Evolutionary conservation across 2,329 filamentous ascomycete genomes (phyloP).

Genomic region (Pyrenophora seminiperda): DNA sequence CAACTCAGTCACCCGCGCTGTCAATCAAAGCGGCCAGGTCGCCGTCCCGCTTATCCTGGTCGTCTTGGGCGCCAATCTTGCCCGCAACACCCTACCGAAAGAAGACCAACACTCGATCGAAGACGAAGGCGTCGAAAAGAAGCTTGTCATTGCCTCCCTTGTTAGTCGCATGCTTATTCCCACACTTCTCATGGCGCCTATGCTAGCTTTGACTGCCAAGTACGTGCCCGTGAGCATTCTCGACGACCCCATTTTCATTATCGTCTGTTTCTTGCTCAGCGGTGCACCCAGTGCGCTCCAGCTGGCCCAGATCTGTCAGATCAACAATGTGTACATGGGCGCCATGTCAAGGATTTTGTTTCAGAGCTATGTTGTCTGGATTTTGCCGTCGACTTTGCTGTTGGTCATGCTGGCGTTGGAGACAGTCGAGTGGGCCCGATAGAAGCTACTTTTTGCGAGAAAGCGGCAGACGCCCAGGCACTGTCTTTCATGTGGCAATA

Average conservation of each 20-base stretch:
- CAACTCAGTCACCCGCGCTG: slow-evolving; percentile 88
- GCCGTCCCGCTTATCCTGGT: slow-evolving; percentile 95
- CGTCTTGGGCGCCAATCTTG: slow-evolving; percentile 91
- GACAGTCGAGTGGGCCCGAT: slow-evolving; percentile 83
- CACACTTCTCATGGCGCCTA: slow-evolving; percentile 87
- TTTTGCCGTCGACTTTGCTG: slow-evolving; percentile 87
- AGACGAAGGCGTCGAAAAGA: slow-evolving; percentile 70
- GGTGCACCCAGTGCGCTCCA: slow-evolving; percentile 93
- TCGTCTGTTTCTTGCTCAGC: slow-evolving; percentile 95
- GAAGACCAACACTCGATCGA: slow-evolving; percentile 69
- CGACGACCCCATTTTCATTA: slow-evolving; percentile 96
- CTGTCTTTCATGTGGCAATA: slow-evolving; percentile 1
- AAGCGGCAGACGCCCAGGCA: background rate
- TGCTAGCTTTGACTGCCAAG: slow-evolving; percentile 85
- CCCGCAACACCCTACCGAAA: slow-evolving; percentile 82
- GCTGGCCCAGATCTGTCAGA: slow-evolving; percentile 96
- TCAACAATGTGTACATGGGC: slow-evolving; percentile 93
- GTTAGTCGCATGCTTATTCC: slow-evolving; percentile 91
- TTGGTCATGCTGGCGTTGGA: slow-evolving; percentile 91
- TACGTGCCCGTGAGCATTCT: slow-evolving; percentile 91
- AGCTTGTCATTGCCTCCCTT: slow-evolving; percentile 82
- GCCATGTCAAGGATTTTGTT: slow-evolving; percentile 93
- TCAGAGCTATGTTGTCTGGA: slow-evolving; percentile 97
- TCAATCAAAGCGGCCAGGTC: slow-evolving; percentile 83
- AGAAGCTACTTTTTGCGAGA: slow-evolving; percentile 1